These are phyloP conservation scores for Phalaenopsis equestris DNA, from an alignment of 106 monocot genomes.

Conservation along the genomic window DNA sequence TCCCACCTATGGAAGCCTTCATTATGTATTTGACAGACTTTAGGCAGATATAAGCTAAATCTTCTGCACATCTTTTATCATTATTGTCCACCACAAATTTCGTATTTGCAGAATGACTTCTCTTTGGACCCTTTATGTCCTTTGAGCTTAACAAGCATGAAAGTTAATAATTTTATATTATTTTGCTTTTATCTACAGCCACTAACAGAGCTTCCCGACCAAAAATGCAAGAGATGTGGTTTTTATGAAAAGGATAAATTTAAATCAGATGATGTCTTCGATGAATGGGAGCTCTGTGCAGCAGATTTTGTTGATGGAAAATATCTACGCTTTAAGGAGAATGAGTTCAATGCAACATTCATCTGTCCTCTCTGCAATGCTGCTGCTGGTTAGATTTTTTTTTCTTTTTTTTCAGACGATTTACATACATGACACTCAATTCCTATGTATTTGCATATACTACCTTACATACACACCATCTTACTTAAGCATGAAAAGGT, in stretches of 20 bases:
- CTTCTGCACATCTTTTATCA: not conserved
- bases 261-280: constrained; percentile 59
- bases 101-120: not conserved
- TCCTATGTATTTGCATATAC: too few species aligned
- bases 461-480: too few species aligned
- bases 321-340: constrained; percentile 49
- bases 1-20: too few species aligned
- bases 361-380: constrained; percentile 44
- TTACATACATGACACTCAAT: too few species aligned
- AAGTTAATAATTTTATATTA: not conserved
- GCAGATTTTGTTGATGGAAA: constrained; percentile 66
- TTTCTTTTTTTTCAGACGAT: too few species aligned
- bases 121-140: not conserved
- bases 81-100: not conserved
- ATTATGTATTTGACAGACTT: too few species aligned
- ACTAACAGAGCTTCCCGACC: constrained; percentile 68
- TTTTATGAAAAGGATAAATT: constrained; percentile 57
- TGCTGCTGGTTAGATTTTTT: constrained; percentile 32
- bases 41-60: too few species aligned
- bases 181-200: constrained; percentile 41
- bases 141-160: not conserved
- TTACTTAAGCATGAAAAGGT: too few species aligned
- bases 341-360: constrained; percentile 92
- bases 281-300: constrained; percentile 94
- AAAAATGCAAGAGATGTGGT: constrained; percentile 92